phyloP scores from a whole-genome alignment of 139 green algal genomes.

The Parachlorella kessleri region DNA sequence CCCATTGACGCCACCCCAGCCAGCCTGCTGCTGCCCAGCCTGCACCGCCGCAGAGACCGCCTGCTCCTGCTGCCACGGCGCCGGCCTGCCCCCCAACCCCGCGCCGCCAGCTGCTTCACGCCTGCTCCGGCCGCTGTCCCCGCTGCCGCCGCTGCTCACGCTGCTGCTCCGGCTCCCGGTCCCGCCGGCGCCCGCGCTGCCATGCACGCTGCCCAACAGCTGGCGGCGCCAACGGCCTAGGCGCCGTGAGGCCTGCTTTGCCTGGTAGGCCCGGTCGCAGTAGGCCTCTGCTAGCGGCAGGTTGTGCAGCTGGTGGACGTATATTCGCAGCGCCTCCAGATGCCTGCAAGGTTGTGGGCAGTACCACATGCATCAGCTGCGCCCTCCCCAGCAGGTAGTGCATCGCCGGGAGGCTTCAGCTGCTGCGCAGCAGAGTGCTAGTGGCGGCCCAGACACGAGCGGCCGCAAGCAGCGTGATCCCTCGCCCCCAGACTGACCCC shows the following conservation, averaged over 20 bases:
- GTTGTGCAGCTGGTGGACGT: slow-evolving; percentile 59
- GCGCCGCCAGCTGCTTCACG: background rate
- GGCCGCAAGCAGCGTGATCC: too few relatives aligned
- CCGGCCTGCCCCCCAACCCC: background rate
- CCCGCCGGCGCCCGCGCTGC: background rate
- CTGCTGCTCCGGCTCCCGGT: slow-evolving; percentile 7
- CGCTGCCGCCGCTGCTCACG: slow-evolving; percentile 1
- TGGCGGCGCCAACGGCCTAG: too few relatives aligned
- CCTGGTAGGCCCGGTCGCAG: slow-evolving; percentile 68
- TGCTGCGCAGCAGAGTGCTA: background rate
- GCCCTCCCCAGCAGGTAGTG: too few relatives aligned
- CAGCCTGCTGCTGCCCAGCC: too few relatives aligned
- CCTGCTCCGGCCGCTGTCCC: too few relatives aligned
- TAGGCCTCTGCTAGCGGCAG: slow-evolving; percentile 68
- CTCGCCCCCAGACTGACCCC: too few relatives aligned
- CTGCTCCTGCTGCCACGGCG: background rate
- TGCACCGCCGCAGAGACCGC: background rate
- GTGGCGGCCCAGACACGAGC: too few relatives aligned
- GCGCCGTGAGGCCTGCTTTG: background rate
- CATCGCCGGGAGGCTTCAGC: background rate
- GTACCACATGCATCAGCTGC: too few relatives aligned
- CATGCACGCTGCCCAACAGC: background rate
- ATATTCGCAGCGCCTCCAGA: slow-evolving; percentile 73
- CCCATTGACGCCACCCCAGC: too few relatives aligned
- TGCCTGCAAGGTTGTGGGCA: too few relatives aligned